These are phyloP conservation scores for Yarrowia galli DNA, from an alignment of 1,139 yeast genomes.

Conservation along the genomic window DNA sequence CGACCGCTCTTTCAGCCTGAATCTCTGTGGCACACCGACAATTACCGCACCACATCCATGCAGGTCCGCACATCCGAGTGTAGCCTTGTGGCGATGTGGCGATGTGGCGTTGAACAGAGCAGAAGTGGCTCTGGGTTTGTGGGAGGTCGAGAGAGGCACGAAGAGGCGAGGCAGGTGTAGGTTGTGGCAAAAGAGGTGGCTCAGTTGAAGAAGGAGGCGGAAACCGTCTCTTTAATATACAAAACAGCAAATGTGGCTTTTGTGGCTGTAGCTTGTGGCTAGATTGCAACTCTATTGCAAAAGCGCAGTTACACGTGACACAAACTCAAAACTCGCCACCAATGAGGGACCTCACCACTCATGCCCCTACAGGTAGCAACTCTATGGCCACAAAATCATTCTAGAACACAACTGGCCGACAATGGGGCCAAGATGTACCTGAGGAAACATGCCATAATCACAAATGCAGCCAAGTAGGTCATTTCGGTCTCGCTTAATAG, in stretches of 20 bases:
- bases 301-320: slow-evolving; percentile 20
- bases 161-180: slow-evolving; percentile 19
- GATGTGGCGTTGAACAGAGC: slow-evolving; percentile 3
- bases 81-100: slow-evolving; percentile 11
- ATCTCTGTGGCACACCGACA: too few species aligned
- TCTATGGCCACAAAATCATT: not conserved
- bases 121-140: slow-evolving; percentile 5
- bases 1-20: not conserved
- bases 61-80: not conserved
- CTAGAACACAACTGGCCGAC: not conserved
- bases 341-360: not conserved
- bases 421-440: too few species aligned
- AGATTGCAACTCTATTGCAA: slow-evolving; percentile 3
- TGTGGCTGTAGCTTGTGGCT: slow-evolving; percentile 35
- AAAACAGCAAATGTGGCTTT: slow-evolving; percentile 11
- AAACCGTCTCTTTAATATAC: slow-evolving; percentile 11
- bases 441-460: not conserved
- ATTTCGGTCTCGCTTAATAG: not conserved
- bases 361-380: not conserved
- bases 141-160: not conserved
- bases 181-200: slow-evolving; percentile 37
- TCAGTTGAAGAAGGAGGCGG: slow-evolving; percentile 19
- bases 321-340: not conserved
- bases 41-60: not conserved
- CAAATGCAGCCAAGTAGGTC: not conserved